phyloP scores from a whole-genome alignment of 2,329 filamentous ascomycete species.

The Aspergillus aculeatus region DNA sequence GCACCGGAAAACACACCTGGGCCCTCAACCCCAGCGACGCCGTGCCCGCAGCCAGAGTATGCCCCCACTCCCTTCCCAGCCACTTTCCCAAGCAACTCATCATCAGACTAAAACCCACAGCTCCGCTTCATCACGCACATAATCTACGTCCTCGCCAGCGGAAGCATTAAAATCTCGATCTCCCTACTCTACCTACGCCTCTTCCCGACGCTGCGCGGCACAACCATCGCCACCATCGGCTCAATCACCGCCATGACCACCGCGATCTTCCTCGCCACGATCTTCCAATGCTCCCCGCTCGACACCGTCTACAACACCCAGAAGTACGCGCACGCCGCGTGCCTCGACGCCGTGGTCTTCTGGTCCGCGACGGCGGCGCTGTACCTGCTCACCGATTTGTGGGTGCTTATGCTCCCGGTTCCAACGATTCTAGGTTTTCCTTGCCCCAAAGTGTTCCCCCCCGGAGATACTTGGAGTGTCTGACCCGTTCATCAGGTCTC shows the following conservation, averaged over 20 bases:
- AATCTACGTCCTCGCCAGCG: constrained; percentile 3
- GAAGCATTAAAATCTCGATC: constrained; percentile 11
- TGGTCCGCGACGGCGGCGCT: constrained; percentile 10
- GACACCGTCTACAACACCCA: background rate
- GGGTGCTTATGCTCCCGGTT: constrained; percentile 12
- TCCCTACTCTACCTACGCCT: constrained; percentile 6
- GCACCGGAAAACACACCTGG: background rate
- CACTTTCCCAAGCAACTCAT: background rate
- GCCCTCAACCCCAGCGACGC: background rate
- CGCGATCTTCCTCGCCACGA: constrained; percentile 11
- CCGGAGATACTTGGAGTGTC: no score
- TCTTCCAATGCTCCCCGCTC: constrained; percentile 12
- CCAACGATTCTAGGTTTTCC: constrained; percentile 3
- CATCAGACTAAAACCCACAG: background rate
- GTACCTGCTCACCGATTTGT: constrained; percentile 12
- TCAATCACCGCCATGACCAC: constrained; percentile 13
- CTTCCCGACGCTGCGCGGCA: constrained; percentile 7
- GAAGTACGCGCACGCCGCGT: background rate
- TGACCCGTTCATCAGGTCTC: background rate
- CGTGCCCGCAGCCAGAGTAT: background rate
- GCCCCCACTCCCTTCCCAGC: background rate
- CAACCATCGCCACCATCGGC: constrained; percentile 8
- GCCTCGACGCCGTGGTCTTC: constrained; percentile 8
- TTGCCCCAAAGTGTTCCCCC: no score
- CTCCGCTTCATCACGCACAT: constrained; percentile 3